Conservation (phyloP, 352 stramenopile species). For the Phytophthora sansomeana region DNA sequence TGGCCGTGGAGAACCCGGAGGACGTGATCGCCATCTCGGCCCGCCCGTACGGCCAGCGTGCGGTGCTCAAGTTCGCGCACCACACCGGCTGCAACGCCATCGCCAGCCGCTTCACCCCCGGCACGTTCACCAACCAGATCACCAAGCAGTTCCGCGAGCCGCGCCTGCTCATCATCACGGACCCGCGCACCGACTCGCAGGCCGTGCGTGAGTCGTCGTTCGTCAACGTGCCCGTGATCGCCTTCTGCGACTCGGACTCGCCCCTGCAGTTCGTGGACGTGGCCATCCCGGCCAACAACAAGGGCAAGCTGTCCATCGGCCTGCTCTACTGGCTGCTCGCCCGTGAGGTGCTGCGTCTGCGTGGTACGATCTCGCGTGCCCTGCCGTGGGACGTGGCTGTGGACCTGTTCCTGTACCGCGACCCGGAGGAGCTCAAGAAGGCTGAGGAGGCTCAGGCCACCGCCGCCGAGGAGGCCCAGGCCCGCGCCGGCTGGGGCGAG, state of each 20-base stretch:
- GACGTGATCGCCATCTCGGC: slow-evolving; percentile 99
- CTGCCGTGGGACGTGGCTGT: slow-evolving; percentile 98
- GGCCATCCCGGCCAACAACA: slow-evolving; percentile 99
- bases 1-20: slow-evolving; percentile 99
- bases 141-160: slow-evolving; percentile 99
- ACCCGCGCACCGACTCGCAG: slow-evolving; percentile 98
- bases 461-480: slow-evolving; percentile 78
- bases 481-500: slow-evolving; percentile 79
- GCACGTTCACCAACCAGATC: slow-evolving; percentile 99
- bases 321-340: slow-evolving; percentile 99
- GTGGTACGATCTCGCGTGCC: slow-evolving; percentile 95
- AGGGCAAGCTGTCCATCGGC: slow-evolving; percentile 99
- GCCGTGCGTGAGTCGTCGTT: slow-evolving; percentile 98
- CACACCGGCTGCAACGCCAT: slow-evolving; percentile 99
- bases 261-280: slow-evolving; percentile 99
- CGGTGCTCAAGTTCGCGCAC: slow-evolving; percentile 99
- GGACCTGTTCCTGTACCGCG: slow-evolving; percentile 99
- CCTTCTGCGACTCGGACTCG: slow-evolving; percentile 99
- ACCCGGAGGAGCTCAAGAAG: slow-evolving; percentile 99
- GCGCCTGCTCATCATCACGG: slow-evolving; percentile 99
- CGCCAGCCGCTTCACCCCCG: slow-evolving; percentile 99
- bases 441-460: slow-evolving; percentile 95
- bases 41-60: slow-evolving; percentile 99
- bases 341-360: slow-evolving; percentile 98
- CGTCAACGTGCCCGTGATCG: slow-evolving; percentile 99